phyloP scores from a whole-genome alignment of 73 alveolate species.

The Tetrahymena thermophila region DNA sequence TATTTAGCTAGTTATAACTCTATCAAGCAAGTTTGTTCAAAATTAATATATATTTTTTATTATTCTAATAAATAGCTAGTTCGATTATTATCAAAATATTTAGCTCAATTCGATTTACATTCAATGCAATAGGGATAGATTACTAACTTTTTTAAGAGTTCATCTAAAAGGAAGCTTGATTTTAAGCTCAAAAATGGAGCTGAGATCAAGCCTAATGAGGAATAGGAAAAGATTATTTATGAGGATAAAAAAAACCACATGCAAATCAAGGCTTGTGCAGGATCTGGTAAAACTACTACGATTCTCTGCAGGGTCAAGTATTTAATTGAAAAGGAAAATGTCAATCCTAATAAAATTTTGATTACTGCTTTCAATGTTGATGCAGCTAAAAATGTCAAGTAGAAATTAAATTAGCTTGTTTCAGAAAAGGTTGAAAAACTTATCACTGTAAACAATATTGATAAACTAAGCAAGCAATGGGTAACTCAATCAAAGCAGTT shows the following conservation, averaged over 20 bases:
- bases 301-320: neutral
- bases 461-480: neutral
- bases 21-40: neutral
- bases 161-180: neutral
- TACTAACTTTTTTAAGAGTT: neutral
- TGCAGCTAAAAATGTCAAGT: neutral
- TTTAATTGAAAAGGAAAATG: neutral
- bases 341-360: neutral
- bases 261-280: neutral
- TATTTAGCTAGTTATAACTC: neutral
- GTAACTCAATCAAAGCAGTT: neutral
- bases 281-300: neutral
- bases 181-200: neutral
- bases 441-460: neutral
- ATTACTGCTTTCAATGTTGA: neutral
- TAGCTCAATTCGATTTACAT: neutral
- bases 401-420: neutral
- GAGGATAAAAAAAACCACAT: neutral
- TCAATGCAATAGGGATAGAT: neutral
- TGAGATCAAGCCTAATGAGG: neutral
- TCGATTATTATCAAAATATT: no score
- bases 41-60: no score
- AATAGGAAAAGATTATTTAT: neutral
- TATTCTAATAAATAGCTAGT: neutral
- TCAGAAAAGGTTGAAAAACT: neutral